Conservation (phyloP, 805 yeast genomes). For the Sugiyamaella boreocaroliniensis region DNA sequence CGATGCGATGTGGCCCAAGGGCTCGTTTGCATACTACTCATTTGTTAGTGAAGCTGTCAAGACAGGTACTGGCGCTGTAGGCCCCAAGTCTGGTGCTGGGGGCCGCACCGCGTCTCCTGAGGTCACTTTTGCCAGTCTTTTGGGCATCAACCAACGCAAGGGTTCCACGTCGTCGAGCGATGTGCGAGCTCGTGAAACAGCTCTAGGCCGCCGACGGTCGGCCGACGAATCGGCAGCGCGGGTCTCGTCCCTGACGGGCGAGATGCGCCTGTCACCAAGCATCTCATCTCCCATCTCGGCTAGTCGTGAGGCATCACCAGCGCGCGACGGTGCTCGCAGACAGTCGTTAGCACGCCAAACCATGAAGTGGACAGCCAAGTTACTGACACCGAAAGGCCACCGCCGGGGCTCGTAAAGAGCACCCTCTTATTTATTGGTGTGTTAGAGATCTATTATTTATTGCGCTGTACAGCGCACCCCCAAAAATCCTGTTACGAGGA, state of each 20-base stretch:
- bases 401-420: background rate
- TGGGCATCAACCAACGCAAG: background rate
- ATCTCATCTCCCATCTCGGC: background rate
- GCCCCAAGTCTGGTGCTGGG: background rate
- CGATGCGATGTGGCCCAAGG: background rate
- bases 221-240: background rate
- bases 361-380: constrained; percentile 7
- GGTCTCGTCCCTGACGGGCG: background rate
- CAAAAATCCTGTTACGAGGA: too few relatives aligned
- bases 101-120: background rate
- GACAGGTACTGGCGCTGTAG: background rate
- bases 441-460: too few relatives aligned
- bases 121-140: background rate
- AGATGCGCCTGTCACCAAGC: background rate
- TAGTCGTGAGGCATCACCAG: background rate
- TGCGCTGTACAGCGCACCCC: too few relatives aligned
- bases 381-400: constrained; percentile 1
- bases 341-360: constrained; percentile 5
- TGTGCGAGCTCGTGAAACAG: background rate
- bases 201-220: background rate
- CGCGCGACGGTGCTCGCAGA: background rate
- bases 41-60: background rate
- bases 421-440: background rate
- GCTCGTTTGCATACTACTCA: constrained; percentile 3
- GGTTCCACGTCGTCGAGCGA: background rate